phyloP scores from a whole-genome alignment of 805 yeast species.

The Wickerhamomyces bovis region DNA sequence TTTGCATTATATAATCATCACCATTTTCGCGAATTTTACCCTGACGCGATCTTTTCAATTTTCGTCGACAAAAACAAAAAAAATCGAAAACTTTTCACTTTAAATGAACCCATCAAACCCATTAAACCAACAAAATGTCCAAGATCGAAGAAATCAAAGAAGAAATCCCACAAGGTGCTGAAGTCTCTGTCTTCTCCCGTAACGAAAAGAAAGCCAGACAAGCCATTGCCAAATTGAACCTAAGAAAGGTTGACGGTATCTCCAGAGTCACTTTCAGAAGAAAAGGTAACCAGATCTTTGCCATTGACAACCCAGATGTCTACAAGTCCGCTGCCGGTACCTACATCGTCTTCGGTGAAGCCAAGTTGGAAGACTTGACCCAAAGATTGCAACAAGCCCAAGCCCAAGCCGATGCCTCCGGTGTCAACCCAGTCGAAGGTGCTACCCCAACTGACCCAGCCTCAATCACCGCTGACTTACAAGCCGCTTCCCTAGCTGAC shows the following conservation, averaged over 20 bases:
- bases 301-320: conserved; percentile 91
- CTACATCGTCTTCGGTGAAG: conserved; percentile 96
- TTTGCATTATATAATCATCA: too few species aligned
- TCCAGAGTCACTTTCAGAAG: conserved; percentile 93
- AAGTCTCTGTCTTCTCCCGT: conserved; percentile 74
- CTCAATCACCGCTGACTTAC: conserved; percentile 76
- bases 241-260: conserved; percentile 88
- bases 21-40: neutral
- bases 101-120: neutral
- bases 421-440: conserved; percentile 49
- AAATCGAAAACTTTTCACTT: conserved; percentile 2
- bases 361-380: conserved; percentile 90
- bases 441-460: conserved; percentile 61
- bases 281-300: conserved; percentile 85
- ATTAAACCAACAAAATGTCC: conserved; percentile 20
- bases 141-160: conserved; percentile 29
- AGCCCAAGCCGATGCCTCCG: conserved; percentile 31
- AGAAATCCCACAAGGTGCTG: conserved; percentile 77
- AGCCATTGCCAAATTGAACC: conserved; percentile 77
- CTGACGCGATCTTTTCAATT: neutral
- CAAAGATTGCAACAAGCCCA: conserved; percentile 82
- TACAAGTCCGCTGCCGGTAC: conserved; percentile 91
- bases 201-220: conserved; percentile 96
- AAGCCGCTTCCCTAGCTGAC: conserved; percentile 53
- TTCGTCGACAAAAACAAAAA: conserved; percentile 1